These are phyloP conservation scores for Curvularia sp. DNA, from an alignment of 2,329 filamentous ascomycete genomes.

Conservation along the genomic window DNA sequence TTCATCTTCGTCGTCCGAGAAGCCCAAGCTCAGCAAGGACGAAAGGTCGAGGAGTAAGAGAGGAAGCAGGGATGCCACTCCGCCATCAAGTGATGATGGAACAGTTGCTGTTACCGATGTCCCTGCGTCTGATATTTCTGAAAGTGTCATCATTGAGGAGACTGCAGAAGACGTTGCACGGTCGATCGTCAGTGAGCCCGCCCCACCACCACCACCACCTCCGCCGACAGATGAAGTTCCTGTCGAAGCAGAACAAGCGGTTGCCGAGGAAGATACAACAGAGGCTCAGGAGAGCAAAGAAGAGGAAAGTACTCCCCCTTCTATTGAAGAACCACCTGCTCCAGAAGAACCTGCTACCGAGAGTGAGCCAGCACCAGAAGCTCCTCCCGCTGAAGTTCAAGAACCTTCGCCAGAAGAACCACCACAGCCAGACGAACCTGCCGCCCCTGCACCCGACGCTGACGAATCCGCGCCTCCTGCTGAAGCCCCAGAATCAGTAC, in stretches of 20 bases:
- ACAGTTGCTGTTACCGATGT: not conserved
- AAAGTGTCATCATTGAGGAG: slow-evolving; percentile 21
- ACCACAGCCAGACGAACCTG: not conserved
- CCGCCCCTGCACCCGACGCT: slow-evolving; percentile 1
- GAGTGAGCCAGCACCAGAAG: slow-evolving; percentile 1
- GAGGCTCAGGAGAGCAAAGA: slow-evolving; percentile 4
- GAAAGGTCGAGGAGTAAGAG: slow-evolving; percentile 39
- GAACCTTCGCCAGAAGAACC: slow-evolving; percentile 2
- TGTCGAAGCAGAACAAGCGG: not conserved
- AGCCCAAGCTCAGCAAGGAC: slow-evolving; percentile 39
- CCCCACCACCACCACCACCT: slow-evolving; percentile 5
- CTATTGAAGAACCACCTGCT: not conserved
- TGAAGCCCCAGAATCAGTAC: not conserved
- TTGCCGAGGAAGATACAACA: not conserved
- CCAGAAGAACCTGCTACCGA: slow-evolving; percentile 5
- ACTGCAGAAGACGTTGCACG: slow-evolving; percentile 11
- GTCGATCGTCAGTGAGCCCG: slow-evolving; percentile 4
- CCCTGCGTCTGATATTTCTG: slow-evolving; percentile 22
- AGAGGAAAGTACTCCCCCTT: slow-evolving; percentile 1
- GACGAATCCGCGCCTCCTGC: not conserved
- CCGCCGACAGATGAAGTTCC: slow-evolving; percentile 13
- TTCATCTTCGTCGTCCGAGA: slow-evolving; percentile 28
- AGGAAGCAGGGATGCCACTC: slow-evolving; percentile 26
- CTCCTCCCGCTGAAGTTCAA: slow-evolving; percentile 4
- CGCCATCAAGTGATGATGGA: slow-evolving; percentile 13